Percentiles rank a stretch among this genome's conserved stretches.
Conservation (phyloP, 257 asterid species). For the Anisodus tanguticus region DNA sequence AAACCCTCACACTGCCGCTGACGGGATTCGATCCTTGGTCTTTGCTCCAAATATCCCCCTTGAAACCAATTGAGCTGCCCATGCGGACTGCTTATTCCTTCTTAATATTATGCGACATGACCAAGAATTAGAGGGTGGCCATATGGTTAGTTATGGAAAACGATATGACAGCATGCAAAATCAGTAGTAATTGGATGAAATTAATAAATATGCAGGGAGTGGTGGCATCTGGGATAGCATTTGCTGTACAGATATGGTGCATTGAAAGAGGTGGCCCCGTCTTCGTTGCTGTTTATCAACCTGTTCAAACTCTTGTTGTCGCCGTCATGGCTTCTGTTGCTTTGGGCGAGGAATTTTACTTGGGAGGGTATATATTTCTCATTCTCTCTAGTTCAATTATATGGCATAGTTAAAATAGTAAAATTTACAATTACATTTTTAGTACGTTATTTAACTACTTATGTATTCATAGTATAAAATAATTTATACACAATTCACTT, state of each 20-base stretch:
- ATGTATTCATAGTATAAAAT: no score
- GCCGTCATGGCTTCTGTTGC: conserved; percentile 78
- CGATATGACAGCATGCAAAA: conserved; percentile 28
- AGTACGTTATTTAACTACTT: no score
- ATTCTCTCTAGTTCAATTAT: not conserved
- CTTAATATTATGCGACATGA: no score
- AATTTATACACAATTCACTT: not conserved
- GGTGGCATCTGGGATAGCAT: conserved; percentile 97
- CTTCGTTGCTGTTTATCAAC: conserved; percentile 95
- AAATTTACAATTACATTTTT: no score
- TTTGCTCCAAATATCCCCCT: no score
- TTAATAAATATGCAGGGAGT: conserved; percentile 68
- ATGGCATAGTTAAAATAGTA: no score
- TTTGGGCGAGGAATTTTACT: conserved; percentile 77
- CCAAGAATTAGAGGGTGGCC: not conserved
- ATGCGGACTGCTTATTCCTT: not conserved
- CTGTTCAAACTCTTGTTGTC: conserved; percentile 95
- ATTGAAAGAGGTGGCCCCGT: conserved; percentile 97
- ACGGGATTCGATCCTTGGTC: no score
- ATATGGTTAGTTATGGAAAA: not conserved
- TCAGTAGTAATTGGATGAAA: no score
- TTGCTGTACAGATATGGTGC: conserved; percentile 99
- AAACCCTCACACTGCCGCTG: no score
- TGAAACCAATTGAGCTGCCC: no score
- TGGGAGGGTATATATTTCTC: conserved; percentile 75